Percentiles rank a stretch among this genome's conserved stretches.
These are phyloP conservation scores for Termitomyces sp. DNA, from an alignment of 768 basidiomycete genomes.

Conservation along the genomic window DNA sequence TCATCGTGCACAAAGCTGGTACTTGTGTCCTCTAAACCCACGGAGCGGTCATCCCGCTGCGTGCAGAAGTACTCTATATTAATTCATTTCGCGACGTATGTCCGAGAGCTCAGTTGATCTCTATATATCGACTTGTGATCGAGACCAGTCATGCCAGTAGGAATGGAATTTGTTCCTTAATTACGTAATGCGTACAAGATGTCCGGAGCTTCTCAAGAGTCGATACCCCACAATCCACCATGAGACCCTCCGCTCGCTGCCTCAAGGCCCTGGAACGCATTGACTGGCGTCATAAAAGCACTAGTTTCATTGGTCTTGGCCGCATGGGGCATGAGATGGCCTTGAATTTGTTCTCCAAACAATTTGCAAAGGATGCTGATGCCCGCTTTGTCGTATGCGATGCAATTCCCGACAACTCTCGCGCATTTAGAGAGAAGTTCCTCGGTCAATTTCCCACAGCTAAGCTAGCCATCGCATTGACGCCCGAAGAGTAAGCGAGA, in stretches of 20 bases:
- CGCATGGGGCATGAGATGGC: conserved; percentile 89
- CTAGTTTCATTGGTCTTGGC: conserved; percentile 82
- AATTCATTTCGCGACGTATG: too few species aligned
- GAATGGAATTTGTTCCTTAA: neutral
- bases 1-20: neutral
- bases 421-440: conserved; percentile 52
- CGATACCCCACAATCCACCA: conserved; percentile 18
- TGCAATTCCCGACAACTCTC: conserved; percentile 52
- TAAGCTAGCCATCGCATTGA: conserved; percentile 48
- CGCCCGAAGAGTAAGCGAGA: conserved; percentile 67
- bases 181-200: conserved; percentile 5
- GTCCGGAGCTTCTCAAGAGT: conserved; percentile 2
- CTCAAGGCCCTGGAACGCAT: conserved; percentile 33
- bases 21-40: too few species aligned
- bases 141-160: neutral
- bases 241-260: conserved; percentile 45
- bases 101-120: too few species aligned
- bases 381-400: conserved; percentile 76
- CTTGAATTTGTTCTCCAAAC: conserved; percentile 77
- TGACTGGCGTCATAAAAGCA: conserved; percentile 38
- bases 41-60: too few species aligned
- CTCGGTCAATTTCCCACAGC: conserved; percentile 51
- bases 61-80: neutral
- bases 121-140: too few species aligned
- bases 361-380: conserved; percentile 44